These are phyloP conservation scores for Populus hybrid DNA, from an alignment of 441 rosid species.

Conservation along the genomic window DNA sequence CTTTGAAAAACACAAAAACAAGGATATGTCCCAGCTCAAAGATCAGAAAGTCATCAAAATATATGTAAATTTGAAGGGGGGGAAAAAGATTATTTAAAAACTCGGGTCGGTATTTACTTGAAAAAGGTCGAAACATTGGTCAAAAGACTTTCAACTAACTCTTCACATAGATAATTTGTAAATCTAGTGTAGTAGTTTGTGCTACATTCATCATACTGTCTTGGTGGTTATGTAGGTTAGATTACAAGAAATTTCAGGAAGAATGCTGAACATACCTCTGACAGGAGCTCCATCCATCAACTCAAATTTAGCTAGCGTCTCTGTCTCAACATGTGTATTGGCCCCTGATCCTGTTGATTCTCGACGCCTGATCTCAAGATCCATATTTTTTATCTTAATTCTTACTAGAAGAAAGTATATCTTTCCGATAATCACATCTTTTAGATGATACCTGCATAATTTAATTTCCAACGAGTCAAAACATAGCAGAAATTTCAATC, in stretches of 20 bases:
- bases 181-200: not conserved
- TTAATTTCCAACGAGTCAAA: slow-evolving; percentile 14
- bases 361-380: slow-evolving; percentile 94
- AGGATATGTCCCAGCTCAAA: not conserved
- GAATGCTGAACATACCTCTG: slow-evolving; percentile 55
- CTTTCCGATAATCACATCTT: slow-evolving; percentile 92
- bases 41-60: not conserved
- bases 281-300: slow-evolving; percentile 99
- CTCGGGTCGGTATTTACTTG: not conserved
- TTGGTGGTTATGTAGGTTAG: not conserved
- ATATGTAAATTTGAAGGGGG: not conserved
- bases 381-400: slow-evolving; percentile 97
- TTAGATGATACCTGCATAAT: slow-evolving; percentile 80
- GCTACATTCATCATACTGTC: not conserved
- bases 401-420: slow-evolving; percentile 90
- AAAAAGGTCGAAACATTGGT: not conserved
- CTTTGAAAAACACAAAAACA: not conserved
- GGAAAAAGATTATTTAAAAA: not conserved
- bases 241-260: not conserved
- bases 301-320: slow-evolving; percentile 96
- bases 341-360: slow-evolving; percentile 97
- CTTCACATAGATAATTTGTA: not conserved
- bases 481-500: slow-evolving; percentile 3
- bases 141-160: not conserved
- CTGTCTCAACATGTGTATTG: slow-evolving; percentile 94